These are phyloP conservation scores for Xylaria nigripes DNA, from an alignment of 495 filamentous ascomycete species.

Conservation along the genomic window DNA sequence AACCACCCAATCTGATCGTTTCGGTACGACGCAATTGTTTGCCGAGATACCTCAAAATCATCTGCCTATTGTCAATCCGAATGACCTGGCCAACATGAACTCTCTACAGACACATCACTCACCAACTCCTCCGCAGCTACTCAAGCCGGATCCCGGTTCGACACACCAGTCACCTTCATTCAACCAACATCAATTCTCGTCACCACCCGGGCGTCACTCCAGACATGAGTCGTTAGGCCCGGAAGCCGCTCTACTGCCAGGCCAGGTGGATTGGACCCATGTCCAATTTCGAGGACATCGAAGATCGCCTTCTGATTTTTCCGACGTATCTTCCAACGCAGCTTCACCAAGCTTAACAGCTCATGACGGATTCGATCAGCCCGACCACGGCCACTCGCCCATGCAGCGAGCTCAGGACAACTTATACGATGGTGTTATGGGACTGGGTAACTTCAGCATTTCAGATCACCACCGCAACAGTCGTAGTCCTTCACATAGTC, in stretches of 20 bases:
- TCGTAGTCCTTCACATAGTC: slow-evolving; percentile 73
- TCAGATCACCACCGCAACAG: slow-evolving; percentile 59
- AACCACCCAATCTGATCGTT: slow-evolving; percentile 31
- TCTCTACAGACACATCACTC: slow-evolving; percentile 52
- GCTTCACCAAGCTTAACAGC: slow-evolving; percentile 74
- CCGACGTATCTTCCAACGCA: slow-evolving; percentile 71
- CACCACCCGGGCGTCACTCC: slow-evolving; percentile 54
- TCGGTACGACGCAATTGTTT: slow-evolving; percentile 42
- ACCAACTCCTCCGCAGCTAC: slow-evolving; percentile 61
- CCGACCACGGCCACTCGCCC: slow-evolving; percentile 69
- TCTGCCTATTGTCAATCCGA: slow-evolving; percentile 42
- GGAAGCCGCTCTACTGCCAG: slow-evolving; percentile 60
- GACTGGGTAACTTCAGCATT: slow-evolving; percentile 72
- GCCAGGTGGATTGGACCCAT: slow-evolving; percentile 64
- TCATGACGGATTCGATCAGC: slow-evolving; percentile 67
- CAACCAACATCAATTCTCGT: slow-evolving; percentile 48
- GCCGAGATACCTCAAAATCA: too few species aligned
- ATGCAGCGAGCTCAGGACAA: slow-evolving; percentile 68
- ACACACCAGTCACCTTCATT: slow-evolving; percentile 50
- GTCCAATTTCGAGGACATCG: slow-evolving; percentile 71
- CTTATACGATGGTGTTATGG: slow-evolving; percentile 68
- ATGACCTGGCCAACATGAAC: slow-evolving; percentile 59
- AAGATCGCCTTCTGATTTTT: slow-evolving; percentile 81
- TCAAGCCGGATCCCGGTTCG: slow-evolving; percentile 54
- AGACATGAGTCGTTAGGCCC: slow-evolving; percentile 75